Base-by-base conservation (phyloP, 2,329 filamentous ascomycete species). In the Penicillium decumbens region DNA sequence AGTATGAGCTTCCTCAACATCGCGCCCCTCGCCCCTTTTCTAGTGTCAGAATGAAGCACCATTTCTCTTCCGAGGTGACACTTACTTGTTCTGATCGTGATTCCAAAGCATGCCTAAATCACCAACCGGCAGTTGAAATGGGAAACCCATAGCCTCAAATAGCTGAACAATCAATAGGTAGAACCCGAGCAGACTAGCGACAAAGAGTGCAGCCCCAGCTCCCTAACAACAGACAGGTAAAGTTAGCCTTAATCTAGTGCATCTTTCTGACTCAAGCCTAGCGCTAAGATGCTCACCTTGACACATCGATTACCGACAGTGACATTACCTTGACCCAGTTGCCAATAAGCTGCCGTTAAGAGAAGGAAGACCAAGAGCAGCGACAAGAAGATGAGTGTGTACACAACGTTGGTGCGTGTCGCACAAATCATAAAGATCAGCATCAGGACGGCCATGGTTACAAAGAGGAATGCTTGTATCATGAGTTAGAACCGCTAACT, bases 371-470 rank as follows among this genome's bases (percentile, higher is more conserved):
- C 72, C 10, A 82, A 62, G 15, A 79, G 66, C n/a, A 89, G 77
- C 1, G 74, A 75, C 51, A 82, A 62, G 73, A 89, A 89, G 67
- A 90, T 85, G 47, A 82, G 57, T 57, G 87, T 78, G 68, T 89
- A 88, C 65, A 82, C 77, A 8, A 88, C 49, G 65, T 90, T 90
- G 27, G 85, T 89, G 41, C 87, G 81, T 15, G 89, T 72, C 1
- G 86, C 78, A 69, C 83, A 86, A 64, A 89, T 73, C 43, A 88
- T 70, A 72, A 81, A 89, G 58, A 89, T 64, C 53, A 87, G 67
- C 65, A 79, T 82, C 25, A 88, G 70, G n/a, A 88, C 53, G 3
- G 72, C 81, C 84, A 88, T 87, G 54, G 79, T 78, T 47, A 88
- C 65, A 42, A 82, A 75, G 71, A 84, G 81, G 72, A 85, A 88